Evolutionary conservation across 768 basidiomycete species (phyloP), one percentile per base, ranked within the genome.

Genomic region (Mycena chlorophos): DNA sequence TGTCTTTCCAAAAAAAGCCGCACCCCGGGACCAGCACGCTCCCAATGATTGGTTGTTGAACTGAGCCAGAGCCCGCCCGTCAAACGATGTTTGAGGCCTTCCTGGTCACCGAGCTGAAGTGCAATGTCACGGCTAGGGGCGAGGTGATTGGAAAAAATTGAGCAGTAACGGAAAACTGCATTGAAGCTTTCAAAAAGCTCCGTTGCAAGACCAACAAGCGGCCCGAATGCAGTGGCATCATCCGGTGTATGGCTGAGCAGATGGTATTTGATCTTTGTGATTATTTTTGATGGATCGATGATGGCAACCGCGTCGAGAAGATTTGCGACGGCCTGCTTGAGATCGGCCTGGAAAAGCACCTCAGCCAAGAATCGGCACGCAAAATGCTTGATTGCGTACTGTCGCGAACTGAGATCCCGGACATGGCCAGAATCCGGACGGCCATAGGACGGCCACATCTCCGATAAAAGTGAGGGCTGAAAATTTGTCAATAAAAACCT

Each of bases 51-150:
- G 19, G 23, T 45, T 3, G 27, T 38, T 6, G 29, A 3, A 16
- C 23, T 39, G 13, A 46, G 51, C 56, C 56, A 57, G 31, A 43
- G 49, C 14, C 56, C 56, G 22, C 56, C 51, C 8, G 45, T 52
- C 12, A 57, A 43, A 16, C 49, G 49, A 26, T 56, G 55, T 20
- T 52, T 51, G 3, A 56, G 26, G 19, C 43, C 50, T 26, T 57
- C 56, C 25, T 52, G 56, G 27, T 52, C 56, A 0, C 47, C 56
- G 10, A 57, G 38, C 29, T 57, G 50, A 13, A 52, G 50, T 2
- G 51, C 56, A 10, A 57, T 57, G 31, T 52, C 56, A 5, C 56
- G 25, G 22, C 49, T 38, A 19, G 34, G 49, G 3, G 49, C 49
- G 19, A 37, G 49, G 25, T 51, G 49, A 19, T 51, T 51, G 5